Evolutionary conservation across 2,329 filamentous ascomycete species (phyloP).

Genomic region (Aureobasidium vineae): DNA sequence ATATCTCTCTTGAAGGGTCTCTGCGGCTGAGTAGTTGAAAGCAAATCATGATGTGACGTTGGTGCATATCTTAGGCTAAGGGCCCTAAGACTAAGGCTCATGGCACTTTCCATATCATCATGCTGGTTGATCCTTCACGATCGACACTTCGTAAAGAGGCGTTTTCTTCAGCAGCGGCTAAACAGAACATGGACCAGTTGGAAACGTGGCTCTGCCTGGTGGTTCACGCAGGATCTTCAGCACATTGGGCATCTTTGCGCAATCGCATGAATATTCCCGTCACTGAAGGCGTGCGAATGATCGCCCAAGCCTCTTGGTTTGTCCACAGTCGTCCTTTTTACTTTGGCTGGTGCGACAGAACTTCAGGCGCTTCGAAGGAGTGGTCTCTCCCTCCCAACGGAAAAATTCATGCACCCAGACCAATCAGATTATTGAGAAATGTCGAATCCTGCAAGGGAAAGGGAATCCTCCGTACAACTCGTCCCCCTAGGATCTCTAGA

Average conservation of each 20-base stretch:
- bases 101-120: slow-evolving; percentile 14
- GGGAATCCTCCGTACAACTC: background rate
- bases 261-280: slow-evolving; percentile 11
- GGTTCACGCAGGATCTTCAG: slow-evolving; percentile 21
- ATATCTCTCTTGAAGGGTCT: background rate
- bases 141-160: slow-evolving; percentile 16
- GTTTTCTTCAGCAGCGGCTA: slow-evolving; percentile 14
- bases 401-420: slow-evolving; percentile 18
- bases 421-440: slow-evolving; percentile 21
- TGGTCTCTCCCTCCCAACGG: slow-evolving; percentile 6
- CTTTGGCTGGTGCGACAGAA: slow-evolving; percentile 18
- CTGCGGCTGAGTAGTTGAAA: background rate
- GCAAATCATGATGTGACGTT: slow-evolving; percentile 14
- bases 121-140: slow-evolving; percentile 10
- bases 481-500: slow-evolving; percentile 13
- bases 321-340: background rate
- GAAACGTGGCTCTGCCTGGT: slow-evolving; percentile 18
- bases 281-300: slow-evolving; percentile 9
- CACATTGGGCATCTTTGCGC: slow-evolving; percentile 20
- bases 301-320: slow-evolving; percentile 7
- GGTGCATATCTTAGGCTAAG: background rate
- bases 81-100: background rate
- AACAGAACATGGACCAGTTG: slow-evolving; percentile 22
- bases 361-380: background rate
- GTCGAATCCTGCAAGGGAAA: slow-evolving; percentile 14